These are phyloP conservation scores for Tetrahymena thermophila DNA, from an alignment of 73 alveolate genomes.

Conservation along the genomic window DNA sequence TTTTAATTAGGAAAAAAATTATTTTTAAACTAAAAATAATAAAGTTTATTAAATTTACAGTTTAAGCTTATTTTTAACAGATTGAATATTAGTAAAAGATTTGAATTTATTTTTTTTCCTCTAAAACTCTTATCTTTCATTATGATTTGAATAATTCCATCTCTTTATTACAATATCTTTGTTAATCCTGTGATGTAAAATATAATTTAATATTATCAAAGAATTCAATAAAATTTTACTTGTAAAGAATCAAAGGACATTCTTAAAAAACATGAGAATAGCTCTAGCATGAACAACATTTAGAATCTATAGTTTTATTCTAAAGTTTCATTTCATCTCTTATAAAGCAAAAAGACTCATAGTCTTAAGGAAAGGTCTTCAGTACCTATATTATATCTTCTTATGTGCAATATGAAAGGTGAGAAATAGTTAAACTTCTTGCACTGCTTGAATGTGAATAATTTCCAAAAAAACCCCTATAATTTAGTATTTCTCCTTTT, in stretches of 20 bases:
- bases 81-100: neutral
- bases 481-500: neutral
- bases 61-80: neutral
- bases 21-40: no score
- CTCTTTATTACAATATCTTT: neutral
- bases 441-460: neutral
- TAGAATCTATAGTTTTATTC: neutral
- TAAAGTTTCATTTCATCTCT: neutral
- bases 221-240: neutral
- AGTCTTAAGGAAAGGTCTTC: neutral
- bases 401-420: neutral
- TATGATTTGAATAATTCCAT: neutral
- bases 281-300: neutral
- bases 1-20: no score
- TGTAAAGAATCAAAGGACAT: neutral
- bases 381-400: neutral
- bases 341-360: neutral
- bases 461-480: neutral
- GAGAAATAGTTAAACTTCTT: neutral
- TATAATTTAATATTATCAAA: neutral
- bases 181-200: neutral
- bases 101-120: neutral
- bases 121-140: neutral
- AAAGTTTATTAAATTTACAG: neutral
- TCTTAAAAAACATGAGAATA: neutral